Percentiles rank a stretch among this genome's conserved stretches.
phyloP scores from a whole-genome alignment of 257 asterid genomes.

The Nicotiana sylvestris region DNA sequence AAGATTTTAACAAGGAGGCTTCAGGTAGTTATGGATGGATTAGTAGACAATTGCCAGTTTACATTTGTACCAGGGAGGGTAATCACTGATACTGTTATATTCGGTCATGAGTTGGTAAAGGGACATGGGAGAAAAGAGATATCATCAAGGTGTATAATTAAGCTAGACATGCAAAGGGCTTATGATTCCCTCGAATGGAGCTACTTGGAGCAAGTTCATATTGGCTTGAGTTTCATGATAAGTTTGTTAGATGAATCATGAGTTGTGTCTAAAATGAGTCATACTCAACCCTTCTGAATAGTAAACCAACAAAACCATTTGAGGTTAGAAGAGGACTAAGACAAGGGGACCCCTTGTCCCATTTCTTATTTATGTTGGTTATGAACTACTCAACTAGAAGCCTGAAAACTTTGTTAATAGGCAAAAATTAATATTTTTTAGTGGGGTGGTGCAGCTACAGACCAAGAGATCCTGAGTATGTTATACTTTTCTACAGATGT shows the following conservation, averaged over 20 bases:
- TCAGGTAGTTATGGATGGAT: neutral
- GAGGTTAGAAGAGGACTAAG: neutral
- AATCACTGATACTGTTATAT: no score
- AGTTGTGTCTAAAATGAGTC: neutral
- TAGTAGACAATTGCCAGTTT: neutral
- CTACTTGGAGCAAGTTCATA: neutral
- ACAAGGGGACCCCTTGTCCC: neutral
- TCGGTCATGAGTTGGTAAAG: neutral
- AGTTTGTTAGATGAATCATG: neutral
- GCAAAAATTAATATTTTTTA: no score
- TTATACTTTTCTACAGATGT: no score
- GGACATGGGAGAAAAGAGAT: no score
- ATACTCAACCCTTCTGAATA: no score
- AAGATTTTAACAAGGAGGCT: neutral
- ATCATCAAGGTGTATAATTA: neutral
- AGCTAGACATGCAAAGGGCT: no score
- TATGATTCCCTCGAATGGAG: neutral
- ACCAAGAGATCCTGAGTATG: no score
- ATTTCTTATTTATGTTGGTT: neutral
- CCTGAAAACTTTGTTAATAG: no score
- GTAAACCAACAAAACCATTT: neutral
- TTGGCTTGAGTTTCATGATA: neutral
- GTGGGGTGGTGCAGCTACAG: no score
- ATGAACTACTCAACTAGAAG: neutral
- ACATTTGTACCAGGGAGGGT: neutral